A percentile compares a stretch with the other conserved stretches of the same genome.
Evolutionary conservation across 2,329 filamentous ascomycete species (phyloP).

Genomic region (Helotiales sp.): DNA sequence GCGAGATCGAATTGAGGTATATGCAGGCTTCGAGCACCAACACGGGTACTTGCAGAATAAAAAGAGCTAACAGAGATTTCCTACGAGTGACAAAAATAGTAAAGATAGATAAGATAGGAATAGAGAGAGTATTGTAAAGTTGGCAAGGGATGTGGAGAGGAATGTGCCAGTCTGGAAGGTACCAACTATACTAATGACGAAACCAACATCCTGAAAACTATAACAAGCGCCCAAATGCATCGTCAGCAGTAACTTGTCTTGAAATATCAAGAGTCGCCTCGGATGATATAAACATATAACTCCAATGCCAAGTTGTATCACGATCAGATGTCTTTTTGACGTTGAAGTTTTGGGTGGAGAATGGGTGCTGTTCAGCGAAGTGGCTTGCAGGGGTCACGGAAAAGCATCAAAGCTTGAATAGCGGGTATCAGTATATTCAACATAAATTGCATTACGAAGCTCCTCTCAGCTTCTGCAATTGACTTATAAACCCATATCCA

Average conservation of each 20-base stretch:
- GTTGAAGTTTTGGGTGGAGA: background rate
- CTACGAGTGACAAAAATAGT: background rate
- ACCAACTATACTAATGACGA: background rate
- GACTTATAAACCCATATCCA: slow-evolving; percentile 38
- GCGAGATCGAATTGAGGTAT: background rate
- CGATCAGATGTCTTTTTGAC: background rate
- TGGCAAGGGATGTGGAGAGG: background rate
- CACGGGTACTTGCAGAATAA: background rate
- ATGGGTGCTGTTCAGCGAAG: background rate
- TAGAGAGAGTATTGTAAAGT: background rate
- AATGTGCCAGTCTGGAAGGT: background rate
- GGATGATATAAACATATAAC: background rate
- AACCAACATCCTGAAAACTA: background rate
- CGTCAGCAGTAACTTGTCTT: too few species aligned
- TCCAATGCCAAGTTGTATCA: background rate
- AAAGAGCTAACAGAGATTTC: background rate
- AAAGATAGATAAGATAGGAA: background rate
- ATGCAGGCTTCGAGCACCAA: background rate
- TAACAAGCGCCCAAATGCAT: too few species aligned
- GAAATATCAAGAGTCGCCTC: too few species aligned
- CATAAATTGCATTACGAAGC: slow-evolving; percentile 22
- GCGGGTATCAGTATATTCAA: background rate
- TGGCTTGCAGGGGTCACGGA: background rate
- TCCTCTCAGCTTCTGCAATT: slow-evolving; percentile 37
- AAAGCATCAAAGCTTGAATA: background rate